Evolutionary conservation across 2,329 filamentous ascomycete species (phyloP), one percentile per base, ranked within the genome.

Genomic region (Fusarium verticillioides): DNA sequence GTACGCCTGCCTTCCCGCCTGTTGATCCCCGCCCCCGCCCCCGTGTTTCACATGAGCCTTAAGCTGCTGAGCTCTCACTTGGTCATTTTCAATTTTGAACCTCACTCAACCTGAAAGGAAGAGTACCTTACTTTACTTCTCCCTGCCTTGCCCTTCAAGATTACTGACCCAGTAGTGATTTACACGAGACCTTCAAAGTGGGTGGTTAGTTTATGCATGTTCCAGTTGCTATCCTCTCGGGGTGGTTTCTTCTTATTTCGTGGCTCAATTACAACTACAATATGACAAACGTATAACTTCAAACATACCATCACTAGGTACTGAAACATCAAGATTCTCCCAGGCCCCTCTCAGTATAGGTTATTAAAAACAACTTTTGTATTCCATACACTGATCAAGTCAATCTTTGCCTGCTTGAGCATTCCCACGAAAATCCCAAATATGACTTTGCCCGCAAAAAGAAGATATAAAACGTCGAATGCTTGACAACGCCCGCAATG

Each of bases 401-500:
- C 70, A 74, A 74, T 73, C 61, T 78, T 64, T 74, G 67, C 66
- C 69, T 65, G 58, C 58, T 64, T 57, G 60, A 69, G 66, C 65
- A 52, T 61, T 36, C 36, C 59, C 66, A 65, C 46, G n/a, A 50
- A 34, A 47, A 32, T 69, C 32, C 44, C 60, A 69, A 58, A 56
- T 30, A 44, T 54, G 39, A 59, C 47, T 54, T 43, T 40, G 34
- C 19, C n/a, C 54, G 44, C 42, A 58, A 53, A 58, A 63, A 59
- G 49, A 63, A 65, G 53, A 52, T 60, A 50, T 61, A 69, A 73
- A 63, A 60, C 57, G 52, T 63, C 63, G 57, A 76, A 77, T 76
- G 69, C 73, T 70, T 66, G 53, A 60, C 71, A 78, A 75, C 75
- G 74, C 66, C 72, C 63, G 64, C 66, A 73, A 75, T 78, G 70